Conservation (phyloP, 176 grass and related monocot genomes). For the Hyparrhenia diplandra region DNA sequence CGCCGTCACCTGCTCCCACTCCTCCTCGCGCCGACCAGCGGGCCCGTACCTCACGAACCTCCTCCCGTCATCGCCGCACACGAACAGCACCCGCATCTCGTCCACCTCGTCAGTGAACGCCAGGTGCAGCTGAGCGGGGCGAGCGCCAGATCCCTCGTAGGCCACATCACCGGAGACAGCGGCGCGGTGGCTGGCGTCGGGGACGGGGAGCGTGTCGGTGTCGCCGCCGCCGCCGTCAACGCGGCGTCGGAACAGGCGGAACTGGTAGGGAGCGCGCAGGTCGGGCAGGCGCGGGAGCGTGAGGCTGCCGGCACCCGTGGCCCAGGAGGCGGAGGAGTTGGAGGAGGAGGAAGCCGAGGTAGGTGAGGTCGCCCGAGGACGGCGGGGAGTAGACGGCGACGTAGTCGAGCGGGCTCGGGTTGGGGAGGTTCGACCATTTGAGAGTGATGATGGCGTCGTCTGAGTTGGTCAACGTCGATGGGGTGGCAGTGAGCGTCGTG, state of each 20-base stretch:
- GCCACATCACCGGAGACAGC: conserved; percentile 49
- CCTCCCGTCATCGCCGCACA: conserved; percentile 49
- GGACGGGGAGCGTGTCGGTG: conserved; percentile 37
- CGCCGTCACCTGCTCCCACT: conserved; percentile 37
- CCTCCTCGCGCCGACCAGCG: conserved; percentile 18
- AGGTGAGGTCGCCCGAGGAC: conserved; percentile 53
- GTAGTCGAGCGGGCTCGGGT: conserved; percentile 71
- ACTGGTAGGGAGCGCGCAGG: conserved; percentile 69
- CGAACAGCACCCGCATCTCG: conserved; percentile 92
- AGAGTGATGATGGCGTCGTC: conserved; percentile 7
- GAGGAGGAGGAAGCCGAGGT: conserved; percentile 89
- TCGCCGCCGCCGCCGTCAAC: conserved; percentile 54
- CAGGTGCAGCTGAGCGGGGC: conserved; percentile 77
- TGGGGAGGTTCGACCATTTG: conserved; percentile 56
- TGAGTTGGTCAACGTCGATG: conserved; percentile 30
- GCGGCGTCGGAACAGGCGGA: conserved; percentile 81
- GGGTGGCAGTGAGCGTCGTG: conserved; percentile 42
- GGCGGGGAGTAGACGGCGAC: conserved; percentile 90
- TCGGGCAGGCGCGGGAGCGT: conserved; percentile 59
- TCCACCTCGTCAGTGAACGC: conserved; percentile 71
- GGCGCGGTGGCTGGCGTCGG: conserved; percentile 51
- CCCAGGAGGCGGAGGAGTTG: conserved; percentile 62
- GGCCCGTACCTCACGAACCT: conserved; percentile 68
- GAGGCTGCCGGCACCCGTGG: conserved; percentile 46
- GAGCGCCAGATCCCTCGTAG: conserved; percentile 26